Evolutionary conservation across 345 rosid species (phyloP).

Genomic region (Dipteronia dyeriana): DNA sequence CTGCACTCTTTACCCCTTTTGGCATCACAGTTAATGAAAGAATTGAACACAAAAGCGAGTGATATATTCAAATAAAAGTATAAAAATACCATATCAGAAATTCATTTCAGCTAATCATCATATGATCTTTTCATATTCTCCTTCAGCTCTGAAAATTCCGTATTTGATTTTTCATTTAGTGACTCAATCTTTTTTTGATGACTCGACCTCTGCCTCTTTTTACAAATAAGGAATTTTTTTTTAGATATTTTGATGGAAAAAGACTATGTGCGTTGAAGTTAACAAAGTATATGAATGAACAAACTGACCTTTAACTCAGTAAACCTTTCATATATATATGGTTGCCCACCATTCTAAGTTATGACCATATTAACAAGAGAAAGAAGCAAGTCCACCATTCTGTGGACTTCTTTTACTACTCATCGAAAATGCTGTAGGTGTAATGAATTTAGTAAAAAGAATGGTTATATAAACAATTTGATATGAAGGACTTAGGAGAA

Average conservation of each 20-base stretch:
- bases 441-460: no score
- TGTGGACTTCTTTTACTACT: no score
- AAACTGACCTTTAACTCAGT: conserved; percentile 58
- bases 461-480: no score
- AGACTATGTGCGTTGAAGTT: not conserved
- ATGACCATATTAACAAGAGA: conserved; percentile 57
- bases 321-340: conserved; percentile 75
- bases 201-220: conserved; percentile 53
- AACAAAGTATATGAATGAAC: not conserved
- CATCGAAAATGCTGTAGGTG: no score
- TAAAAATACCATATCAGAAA: conserved; percentile 59
- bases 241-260: not conserved
- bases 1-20: conserved; percentile 29
- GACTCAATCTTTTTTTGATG: conserved; percentile 59
- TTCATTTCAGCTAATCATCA: conserved; percentile 63
- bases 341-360: conserved; percentile 63
- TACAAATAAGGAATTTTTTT: not conserved
- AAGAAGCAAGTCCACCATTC: no score
- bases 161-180: conserved; percentile 54
- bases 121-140: conserved; percentile 61
- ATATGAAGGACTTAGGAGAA: no score
- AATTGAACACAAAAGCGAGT: conserved; percentile 20
- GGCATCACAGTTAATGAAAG: conserved; percentile 31
- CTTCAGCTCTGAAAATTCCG: conserved; percentile 56
- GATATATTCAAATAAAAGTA: not conserved